Evolutionary conservation across 768 basidiomycete genomes (phyloP), one percentile per base, ranked within the genome.

Genomic region (Paxillus rubicundulus): DNA sequence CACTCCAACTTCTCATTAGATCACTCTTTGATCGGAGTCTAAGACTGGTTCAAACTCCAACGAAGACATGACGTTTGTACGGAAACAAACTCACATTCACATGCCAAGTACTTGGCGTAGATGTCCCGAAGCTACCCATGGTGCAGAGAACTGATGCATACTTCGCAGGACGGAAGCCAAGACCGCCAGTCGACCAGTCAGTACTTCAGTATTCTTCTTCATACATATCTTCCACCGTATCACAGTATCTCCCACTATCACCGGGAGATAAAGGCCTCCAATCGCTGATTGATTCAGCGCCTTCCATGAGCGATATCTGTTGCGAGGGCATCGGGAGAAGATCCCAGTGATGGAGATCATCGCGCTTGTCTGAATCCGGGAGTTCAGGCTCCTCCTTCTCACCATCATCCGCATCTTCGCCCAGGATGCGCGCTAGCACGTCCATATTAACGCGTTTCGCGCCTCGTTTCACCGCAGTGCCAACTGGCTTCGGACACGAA

Each of bases 361-460:
- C 56, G 14, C 63, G 61, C 1, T 56, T 58, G 3, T 67, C 65
- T 40, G 61, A 53, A 47, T 67, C 66, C 18, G 49, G 61, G 38
- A 60, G 63, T 33, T 17, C 47, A 10, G 38, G 34, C 41, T 45
- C 56, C 2, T 67, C 61, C 5, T 71, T 61, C 20, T 66, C 61
- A 21, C 1, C n/a, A 32, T 66, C 63, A 48, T 50, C 59, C 2
- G n/a, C 60, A 18, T 55, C 34, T 59, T 54, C 72, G 56, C 71
- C 61, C 16, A 88, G 70, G 49, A 89, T 72, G 39, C 69, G 72
- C 14, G 75, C 69, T 30, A 86, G 68, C 16, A 78, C 84, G 46
- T 84, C 80, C 69, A 83, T 75, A 63, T 88, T 70, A 52, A 87
- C 71, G 41, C 81, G 68, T 49, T 67, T 65, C 33, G 72, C 56